Evolutionary conservation across 768 basidiomycete species (phyloP).

Genomic region (Xerocomellus intermedius): DNA sequence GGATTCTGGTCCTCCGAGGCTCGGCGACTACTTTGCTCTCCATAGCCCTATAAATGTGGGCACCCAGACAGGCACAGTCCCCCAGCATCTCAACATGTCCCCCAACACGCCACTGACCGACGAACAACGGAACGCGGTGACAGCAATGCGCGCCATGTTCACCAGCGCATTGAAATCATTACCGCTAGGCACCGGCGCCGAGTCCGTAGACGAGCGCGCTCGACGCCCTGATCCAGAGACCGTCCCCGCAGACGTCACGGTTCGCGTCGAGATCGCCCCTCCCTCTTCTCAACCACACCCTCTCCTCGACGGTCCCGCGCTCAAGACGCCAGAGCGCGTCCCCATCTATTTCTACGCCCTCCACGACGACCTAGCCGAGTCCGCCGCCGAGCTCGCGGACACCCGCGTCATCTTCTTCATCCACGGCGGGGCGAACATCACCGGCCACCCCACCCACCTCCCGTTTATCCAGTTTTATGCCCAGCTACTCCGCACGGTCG

Average conservation of each 20-base stretch:
- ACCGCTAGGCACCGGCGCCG: background rate
- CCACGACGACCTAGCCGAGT: background rate
- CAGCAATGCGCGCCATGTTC: background rate
- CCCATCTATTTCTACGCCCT: constrained; percentile 22
- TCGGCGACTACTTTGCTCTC: too few relatives aligned
- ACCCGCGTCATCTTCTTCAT: constrained; percentile 23
- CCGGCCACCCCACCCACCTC: constrained; percentile 15
- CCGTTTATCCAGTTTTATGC: constrained; percentile 5
- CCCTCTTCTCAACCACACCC: constrained; percentile 6
- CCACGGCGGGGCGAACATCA: constrained; percentile 22
- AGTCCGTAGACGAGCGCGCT: constrained; percentile 17
- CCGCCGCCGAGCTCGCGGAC: background rate
- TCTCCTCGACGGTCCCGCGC: background rate
- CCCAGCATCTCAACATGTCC: background rate
- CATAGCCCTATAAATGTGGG: background rate
- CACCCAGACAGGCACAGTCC: background rate
- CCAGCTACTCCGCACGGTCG: constrained; percentile 10
- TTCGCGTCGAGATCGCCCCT: constrained; percentile 18
- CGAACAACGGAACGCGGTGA: constrained; percentile 11
- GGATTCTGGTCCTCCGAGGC: too few relatives aligned
- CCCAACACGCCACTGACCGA: constrained; percentile 15
- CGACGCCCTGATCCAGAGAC: background rate
- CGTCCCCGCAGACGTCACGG: constrained; percentile 12
- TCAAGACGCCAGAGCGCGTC: constrained; percentile 18
- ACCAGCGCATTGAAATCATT: accelerated